Conservation (phyloP, 441 rosid genomes). For the Geranium incanum region DNA sequence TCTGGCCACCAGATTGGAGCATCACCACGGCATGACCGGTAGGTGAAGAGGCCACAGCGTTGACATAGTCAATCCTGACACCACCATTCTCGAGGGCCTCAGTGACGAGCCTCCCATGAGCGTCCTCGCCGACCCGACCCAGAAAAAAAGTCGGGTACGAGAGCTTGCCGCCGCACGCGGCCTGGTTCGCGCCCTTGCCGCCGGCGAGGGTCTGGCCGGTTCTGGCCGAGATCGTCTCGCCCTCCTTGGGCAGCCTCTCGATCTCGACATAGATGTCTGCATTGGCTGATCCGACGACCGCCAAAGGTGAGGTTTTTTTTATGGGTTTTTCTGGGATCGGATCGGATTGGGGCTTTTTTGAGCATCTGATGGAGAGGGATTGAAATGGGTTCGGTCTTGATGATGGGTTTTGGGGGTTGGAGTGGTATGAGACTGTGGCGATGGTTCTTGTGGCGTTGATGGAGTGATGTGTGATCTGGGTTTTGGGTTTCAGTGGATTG, state of each 20-base stretch:
- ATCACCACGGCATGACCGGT: conserved; percentile 95
- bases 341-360: not conserved
- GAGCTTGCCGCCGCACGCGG: conserved; percentile 68
- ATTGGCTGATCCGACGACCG: conserved; percentile 84
- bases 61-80: conserved; percentile 48
- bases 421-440: conserved; percentile 18
- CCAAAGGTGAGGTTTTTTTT: conserved; percentile 40
- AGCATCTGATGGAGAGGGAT: conserved; percentile 24
- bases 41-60: conserved; percentile 38
- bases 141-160: conserved; percentile 68
- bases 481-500: conserved; percentile 12
- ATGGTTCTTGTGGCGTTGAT: conserved; percentile 6
- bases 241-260: conserved; percentile 60
- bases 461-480: conserved; percentile 20
- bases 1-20: conserved; percentile 77
- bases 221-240: conserved; percentile 75
- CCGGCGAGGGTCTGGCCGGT: conserved; percentile 69
- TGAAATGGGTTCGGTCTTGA: conserved; percentile 27
- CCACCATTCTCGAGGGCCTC: conserved; percentile 55
- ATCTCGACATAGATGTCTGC: conserved; percentile 78
- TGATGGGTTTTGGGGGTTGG: conserved; percentile 16
- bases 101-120: conserved; percentile 56
- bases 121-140: conserved; percentile 78
- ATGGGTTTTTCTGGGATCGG: conserved; percentile 14
- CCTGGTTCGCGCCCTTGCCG: conserved; percentile 91